phyloP scores from a whole-genome alignment of 768 basidiomycete genomes.

The Amanita pallidorosea region DNA sequence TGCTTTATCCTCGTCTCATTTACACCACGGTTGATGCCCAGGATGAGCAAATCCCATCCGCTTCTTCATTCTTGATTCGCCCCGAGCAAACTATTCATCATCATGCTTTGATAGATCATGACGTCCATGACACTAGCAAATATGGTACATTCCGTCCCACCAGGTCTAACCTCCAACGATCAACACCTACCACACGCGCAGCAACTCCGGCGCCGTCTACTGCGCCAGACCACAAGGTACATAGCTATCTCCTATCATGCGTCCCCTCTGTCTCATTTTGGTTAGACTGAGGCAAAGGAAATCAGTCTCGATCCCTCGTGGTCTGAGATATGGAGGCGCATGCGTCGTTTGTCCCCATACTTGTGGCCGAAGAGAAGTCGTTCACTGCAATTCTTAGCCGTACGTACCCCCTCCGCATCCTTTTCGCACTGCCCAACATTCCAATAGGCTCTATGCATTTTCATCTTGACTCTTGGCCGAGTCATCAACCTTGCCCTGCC shows the following conservation, averaged over 20 bases:
- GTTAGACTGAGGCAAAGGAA: conserved; percentile 33
- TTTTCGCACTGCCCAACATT: background rate
- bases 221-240: conserved; percentile 27
- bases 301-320: conserved; percentile 57
- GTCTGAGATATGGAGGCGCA: conserved; percentile 54
- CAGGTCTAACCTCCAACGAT: conserved; percentile 38
- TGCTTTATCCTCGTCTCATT: conserved; percentile 53
- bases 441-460: conserved; percentile 49
- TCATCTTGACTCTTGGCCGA: conserved; percentile 64
- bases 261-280: conserved; percentile 3
- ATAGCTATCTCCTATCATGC: background rate
- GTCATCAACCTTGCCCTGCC: conserved; percentile 70
- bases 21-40: conserved; percentile 43
- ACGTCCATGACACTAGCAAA: conserved; percentile 37
- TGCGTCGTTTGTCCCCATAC: conserved; percentile 62
- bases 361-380: conserved; percentile 71
- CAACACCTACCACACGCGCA: conserved; percentile 43
- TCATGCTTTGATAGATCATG: conserved; percentile 32
- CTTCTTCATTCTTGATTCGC: conserved; percentile 46
- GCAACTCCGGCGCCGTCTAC: conserved; percentile 37
- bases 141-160: conserved; percentile 65
- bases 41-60: conserved; percentile 31
- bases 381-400: conserved; percentile 60
- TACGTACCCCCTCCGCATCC: conserved; percentile 20
- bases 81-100: conserved; percentile 31